Percentiles rank a stretch among this genome's conserved stretches.
phyloP scores from a whole-genome alignment of 2,329 filamentous ascomycete species.

The Pseudopithomyces maydicus region DNA sequence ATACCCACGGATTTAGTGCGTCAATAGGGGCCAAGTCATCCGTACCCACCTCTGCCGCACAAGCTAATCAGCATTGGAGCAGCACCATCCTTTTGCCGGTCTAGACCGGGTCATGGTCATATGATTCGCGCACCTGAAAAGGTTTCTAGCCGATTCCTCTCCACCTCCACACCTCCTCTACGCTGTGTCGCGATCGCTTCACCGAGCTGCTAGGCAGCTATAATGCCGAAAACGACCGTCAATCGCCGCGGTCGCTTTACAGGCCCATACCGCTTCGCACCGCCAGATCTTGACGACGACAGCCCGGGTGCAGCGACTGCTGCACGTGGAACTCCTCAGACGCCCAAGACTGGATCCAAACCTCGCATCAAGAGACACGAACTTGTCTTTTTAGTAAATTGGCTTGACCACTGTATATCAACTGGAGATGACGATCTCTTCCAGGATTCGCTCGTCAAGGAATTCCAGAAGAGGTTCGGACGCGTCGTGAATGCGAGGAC shows the following conservation, averaged over 20 bases:
- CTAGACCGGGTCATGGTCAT: background rate
- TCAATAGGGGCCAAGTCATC: background rate
- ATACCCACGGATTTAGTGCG: background rate
- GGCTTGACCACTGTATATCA: background rate
- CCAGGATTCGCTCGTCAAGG: conserved; percentile 3
- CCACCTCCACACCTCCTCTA: background rate
- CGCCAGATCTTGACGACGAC: background rate
- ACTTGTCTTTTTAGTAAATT: conserved; percentile 1
- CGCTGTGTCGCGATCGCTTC: background rate
- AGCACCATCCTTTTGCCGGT: background rate
- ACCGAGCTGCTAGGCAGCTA: conserved; percentile 4
- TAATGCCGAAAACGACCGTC: conserved; percentile 1
- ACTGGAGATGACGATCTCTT: conserved; percentile 1
- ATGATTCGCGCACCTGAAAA: background rate
- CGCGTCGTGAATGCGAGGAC: conserved; percentile 4
- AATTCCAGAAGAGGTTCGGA: conserved; percentile 1
- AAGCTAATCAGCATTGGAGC: conserved; percentile 1
- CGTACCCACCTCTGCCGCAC: background rate
- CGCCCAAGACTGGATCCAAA: background rate
- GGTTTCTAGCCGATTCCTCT: background rate
- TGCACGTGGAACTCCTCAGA: background rate
- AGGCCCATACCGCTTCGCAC: conserved; percentile 6
- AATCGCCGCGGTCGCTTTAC: conserved; percentile 3
- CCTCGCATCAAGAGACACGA: conserved; percentile 4
- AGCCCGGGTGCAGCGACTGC: background rate